Evolutionary conservation across 2,329 filamentous ascomycete genomes (phyloP).

Genomic region (Cladosporium phlei): DNA sequence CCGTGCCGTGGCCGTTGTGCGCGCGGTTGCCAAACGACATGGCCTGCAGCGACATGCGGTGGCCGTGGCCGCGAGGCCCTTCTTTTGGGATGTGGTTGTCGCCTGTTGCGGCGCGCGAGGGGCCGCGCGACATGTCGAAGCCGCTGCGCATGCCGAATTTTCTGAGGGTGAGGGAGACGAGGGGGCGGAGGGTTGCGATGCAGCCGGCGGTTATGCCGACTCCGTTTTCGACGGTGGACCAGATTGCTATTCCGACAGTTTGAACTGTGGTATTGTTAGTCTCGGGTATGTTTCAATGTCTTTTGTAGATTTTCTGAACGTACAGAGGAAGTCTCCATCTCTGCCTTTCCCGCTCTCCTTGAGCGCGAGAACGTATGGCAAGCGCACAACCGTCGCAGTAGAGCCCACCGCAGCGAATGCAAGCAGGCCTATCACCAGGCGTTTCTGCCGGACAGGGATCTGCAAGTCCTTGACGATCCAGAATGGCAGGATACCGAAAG

Average conservation of each 20-base stretch:
- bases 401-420: conserved; percentile 47
- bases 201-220: conserved; percentile 40
- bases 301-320: conserved; percentile 13
- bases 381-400: conserved; percentile 45
- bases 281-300: neutral
- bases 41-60: conserved; percentile 9
- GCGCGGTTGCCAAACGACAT: conserved; percentile 6
- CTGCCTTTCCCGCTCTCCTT: conserved; percentile 28
- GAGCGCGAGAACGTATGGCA: conserved; percentile 39
- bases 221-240: conserved; percentile 32
- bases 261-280: conserved; percentile 25
- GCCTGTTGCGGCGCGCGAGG: neutral
- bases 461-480: conserved; percentile 40
- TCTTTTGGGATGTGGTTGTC: conserved; percentile 9
- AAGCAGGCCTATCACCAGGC: conserved; percentile 36
- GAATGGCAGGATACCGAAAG: conserved; percentile 38
- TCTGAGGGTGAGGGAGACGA: conserved; percentile 29
- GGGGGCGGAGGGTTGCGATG: conserved; percentile 46
- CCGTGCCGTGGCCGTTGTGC: conserved; percentile 2
- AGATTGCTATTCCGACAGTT: conserved; percentile 38
- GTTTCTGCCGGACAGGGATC: conserved; percentile 36
- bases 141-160: conserved; percentile 5
- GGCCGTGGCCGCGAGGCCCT: conserved; percentile 6
- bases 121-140: too few species aligned
- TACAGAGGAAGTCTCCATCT: conserved; percentile 41